Evolutionary conservation across 2,329 filamentous ascomycete species (phyloP), one percentile per base, ranked within the genome.

Genomic region (Alternaria ethzedia): DNA sequence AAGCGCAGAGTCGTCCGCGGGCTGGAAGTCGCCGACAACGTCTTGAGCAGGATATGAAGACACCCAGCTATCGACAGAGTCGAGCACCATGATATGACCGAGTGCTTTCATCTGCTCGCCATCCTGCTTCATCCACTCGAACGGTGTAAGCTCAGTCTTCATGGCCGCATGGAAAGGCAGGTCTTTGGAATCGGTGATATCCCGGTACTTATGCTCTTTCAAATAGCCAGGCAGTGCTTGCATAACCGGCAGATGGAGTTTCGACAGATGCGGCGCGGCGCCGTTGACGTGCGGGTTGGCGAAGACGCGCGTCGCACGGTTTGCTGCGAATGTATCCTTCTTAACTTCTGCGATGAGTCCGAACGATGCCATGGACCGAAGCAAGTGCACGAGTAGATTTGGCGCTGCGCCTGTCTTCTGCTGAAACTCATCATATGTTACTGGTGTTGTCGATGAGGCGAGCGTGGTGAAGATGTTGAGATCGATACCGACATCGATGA

Each of bases 351-450:
- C 44, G 51, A 80, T 73, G 15, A 76, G 51, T 12, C 73, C 72
- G 54, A 75, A 76, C 2, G 79, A 70, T 13, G 74, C 74, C 30
- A 78, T 70, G 47, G 74, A 75, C 32, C 79, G 74, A 7, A 81
- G 62, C 12, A 81, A 63, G 43, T 78, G 77, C 25, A 70, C 67
- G 20, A 77, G 60, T 5, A 81, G 69, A 23, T 57, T 63, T 5
- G 71, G 73, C 5, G 77, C 68, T 9, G 73, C 76, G 8, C 61
- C 59, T 4, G 69, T 75, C 28, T 61, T 68, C 23, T 68, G 20
- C 17, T 72, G 65, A 15, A 80, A 64, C 25, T 70, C 41, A 17
- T 61, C 41, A 11, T 72, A 61, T 4, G 55, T 62, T 9, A 72
- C 9, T 11, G 69, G 67, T 1, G 28, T 52, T 1, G 47, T 8